phyloP scores from a whole-genome alignment of 768 basidiomycete genomes.

The Kwoniella dendrophila region DNA sequence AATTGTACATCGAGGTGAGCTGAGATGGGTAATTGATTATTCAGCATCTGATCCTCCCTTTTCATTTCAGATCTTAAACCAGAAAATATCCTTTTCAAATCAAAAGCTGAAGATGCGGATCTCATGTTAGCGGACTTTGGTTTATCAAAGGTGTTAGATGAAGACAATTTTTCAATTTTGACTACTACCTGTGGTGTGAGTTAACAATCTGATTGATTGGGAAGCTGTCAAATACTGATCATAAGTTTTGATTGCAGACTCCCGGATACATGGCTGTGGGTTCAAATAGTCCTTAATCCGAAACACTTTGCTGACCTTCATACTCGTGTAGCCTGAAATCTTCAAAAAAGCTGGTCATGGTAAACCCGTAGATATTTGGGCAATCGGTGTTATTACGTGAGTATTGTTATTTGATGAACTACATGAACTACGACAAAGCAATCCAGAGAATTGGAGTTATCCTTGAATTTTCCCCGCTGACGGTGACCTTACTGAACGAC shows the following conservation, averaged over 20 bases:
- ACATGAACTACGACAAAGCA: not conserved
- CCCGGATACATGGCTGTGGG: slow-evolving; percentile 54
- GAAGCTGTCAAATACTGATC: slow-evolving; percentile 3
- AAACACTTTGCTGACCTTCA: not conserved
- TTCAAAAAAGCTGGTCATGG: slow-evolving; percentile 94
- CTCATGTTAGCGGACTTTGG: slow-evolving; percentile 98
- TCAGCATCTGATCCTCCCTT: not conserved
- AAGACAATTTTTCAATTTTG: slow-evolving; percentile 79
- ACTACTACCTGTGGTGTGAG: slow-evolving; percentile 91
- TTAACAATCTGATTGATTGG: not conserved
- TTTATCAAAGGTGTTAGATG: slow-evolving; percentile 74
- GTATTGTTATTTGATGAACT: slow-evolving; percentile 3
- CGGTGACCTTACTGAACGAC: slow-evolving; percentile 2
- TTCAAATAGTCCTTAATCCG: not conserved
- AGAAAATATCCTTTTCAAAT: slow-evolving; percentile 94
- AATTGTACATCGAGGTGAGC: slow-evolving; percentile 84
- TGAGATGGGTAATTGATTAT: not conserved
- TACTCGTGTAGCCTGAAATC: slow-evolving; percentile 81
- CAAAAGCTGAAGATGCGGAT: slow-evolving; percentile 82
- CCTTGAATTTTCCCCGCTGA: no score
- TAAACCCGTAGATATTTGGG: slow-evolving; percentile 95
- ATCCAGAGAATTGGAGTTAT: no score
- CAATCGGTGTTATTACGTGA: slow-evolving; percentile 91
- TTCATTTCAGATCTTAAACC: slow-evolving; percentile 78
- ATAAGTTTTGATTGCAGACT: slow-evolving; percentile 24